A percentile compares a stretch with the other conserved stretches of the same genome.
These are phyloP conservation scores for Durusdinium trenchii DNA, from an alignment of 73 alveolate genomes.

Conservation along the genomic window DNA sequence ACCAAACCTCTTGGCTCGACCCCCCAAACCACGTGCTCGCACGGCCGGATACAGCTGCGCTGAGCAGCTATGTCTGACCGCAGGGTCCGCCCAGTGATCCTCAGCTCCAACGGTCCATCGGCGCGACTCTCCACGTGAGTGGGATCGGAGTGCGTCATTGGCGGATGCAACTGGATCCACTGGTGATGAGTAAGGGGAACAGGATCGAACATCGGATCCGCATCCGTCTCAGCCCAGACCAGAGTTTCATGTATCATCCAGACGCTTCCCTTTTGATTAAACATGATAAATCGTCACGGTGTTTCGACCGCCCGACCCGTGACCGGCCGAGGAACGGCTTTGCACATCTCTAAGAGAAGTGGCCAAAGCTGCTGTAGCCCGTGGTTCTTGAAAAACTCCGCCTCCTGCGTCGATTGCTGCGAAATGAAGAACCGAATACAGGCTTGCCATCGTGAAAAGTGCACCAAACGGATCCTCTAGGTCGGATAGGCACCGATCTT, in stretches of 20 bases:
- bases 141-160: no score
- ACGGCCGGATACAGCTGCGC: not conserved
- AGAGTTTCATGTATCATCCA: not conserved
- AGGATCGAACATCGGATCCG: not conserved
- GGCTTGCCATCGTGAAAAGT: no score
- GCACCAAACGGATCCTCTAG: no score
- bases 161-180: no score
- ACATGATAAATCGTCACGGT: no score
- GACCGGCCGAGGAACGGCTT: not conserved
- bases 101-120: not conserved
- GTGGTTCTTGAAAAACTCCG: conserved; percentile 78
- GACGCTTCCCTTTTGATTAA: not conserved
- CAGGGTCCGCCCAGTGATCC: conserved; percentile 88
- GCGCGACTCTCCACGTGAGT: not conserved
- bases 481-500: no score
- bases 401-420: conserved; percentile 43
- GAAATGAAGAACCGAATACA: not conserved
- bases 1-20: no score
- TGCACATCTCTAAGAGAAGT: conserved; percentile 87
- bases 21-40: no score
- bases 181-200: no score
- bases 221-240: not conserved
- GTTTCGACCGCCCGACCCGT: not conserved
- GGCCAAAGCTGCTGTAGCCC: conserved; percentile 94
- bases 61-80: conserved; percentile 56